Evolutionary conservation across 2,329 filamentous ascomycete genomes (phyloP).

Genomic region (Fonsecaea monophora): DNA sequence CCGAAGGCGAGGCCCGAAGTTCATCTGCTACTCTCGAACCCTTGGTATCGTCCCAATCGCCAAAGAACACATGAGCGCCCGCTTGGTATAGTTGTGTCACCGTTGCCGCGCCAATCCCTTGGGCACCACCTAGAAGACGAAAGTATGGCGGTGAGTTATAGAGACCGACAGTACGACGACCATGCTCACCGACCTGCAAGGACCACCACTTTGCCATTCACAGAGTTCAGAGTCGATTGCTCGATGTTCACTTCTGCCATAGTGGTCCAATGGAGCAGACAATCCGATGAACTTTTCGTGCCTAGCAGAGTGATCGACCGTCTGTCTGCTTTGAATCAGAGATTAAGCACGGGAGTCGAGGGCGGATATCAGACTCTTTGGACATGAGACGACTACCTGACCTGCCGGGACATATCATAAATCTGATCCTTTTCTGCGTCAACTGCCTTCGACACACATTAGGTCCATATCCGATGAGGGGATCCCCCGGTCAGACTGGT

Average conservation of each 20-base stretch:
- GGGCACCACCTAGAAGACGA: conserved; percentile 42
- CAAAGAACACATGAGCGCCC: conserved; percentile 54
- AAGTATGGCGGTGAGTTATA: background rate
- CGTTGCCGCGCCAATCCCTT: conserved; percentile 55
- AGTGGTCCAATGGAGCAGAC: background rate
- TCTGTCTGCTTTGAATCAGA: background rate
- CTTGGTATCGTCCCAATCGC: conserved; percentile 45
- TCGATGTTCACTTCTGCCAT: conserved; percentile 27
- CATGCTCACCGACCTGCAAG: conserved; percentile 27
- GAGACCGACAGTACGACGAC: background rate
- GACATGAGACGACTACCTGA: background rate
- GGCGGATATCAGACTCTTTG: background rate
- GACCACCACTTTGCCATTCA: conserved; percentile 36
- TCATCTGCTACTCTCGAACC: conserved; percentile 41
- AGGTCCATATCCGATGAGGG: conserved; percentile 21
- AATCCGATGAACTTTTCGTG: background rate
- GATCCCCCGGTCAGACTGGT: background rate
- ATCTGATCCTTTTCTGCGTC: background rate
- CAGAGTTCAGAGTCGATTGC: conserved; percentile 26
- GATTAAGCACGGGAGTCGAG: background rate
- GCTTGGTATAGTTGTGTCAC: conserved; percentile 49
- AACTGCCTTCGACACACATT: background rate
- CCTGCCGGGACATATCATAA: background rate
- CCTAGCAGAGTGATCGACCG: background rate
- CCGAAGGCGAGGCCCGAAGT: conserved; percentile 15